Evolutionary conservation across 1,139 yeast genomes (phyloP), one percentile per base, ranked within the genome.

Genomic region (Saccharomyces hybrid): DNA sequence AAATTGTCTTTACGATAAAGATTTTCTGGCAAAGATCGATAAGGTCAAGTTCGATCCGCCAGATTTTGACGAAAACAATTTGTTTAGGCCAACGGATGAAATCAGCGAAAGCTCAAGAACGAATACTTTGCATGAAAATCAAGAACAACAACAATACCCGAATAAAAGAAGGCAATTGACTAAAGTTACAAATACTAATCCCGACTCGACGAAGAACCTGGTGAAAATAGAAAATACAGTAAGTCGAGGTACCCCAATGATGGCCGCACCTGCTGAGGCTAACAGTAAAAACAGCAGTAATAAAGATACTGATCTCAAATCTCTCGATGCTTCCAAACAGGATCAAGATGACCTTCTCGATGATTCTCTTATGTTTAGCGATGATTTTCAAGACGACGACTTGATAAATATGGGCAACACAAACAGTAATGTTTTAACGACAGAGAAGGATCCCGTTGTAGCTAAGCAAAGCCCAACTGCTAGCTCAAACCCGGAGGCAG

Each of bases 1-100:
- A 0, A 86, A 86, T 64, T 86, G 95, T 68, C 76, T 86, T 20
- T 86, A 86, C 64, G 95, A 86, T 66, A 83, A 83, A 63, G 81
- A 80, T 49, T 83, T 83, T 55, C 67, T 83, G 29, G 74, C 80
- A 27, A 81, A 82, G 64, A 80, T 70, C 28, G 70, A 67, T 55
- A 72, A 70, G 48, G 74, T 72, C 3, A 76, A 78, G 56, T 72
- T 76, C 54, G 82, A 81, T 14, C 80, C 80, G 1, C 76, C 79
- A 5, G 82, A 79, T 51, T 77, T 83, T 57, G 82, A 80, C 55
- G 82, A 77, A 58, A 70, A 73, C 2, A 70, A 71, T 46, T 60
- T 77, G 55, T 72, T 76, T 66, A 68, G 81, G 54, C 70, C 69
- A 23, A 60, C 71, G 1, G 76, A 73, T 58, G 67, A 65, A 55